Base-by-base conservation (phyloP, 345 rosid genomes). In the Rhizophora apiculata region DNA sequence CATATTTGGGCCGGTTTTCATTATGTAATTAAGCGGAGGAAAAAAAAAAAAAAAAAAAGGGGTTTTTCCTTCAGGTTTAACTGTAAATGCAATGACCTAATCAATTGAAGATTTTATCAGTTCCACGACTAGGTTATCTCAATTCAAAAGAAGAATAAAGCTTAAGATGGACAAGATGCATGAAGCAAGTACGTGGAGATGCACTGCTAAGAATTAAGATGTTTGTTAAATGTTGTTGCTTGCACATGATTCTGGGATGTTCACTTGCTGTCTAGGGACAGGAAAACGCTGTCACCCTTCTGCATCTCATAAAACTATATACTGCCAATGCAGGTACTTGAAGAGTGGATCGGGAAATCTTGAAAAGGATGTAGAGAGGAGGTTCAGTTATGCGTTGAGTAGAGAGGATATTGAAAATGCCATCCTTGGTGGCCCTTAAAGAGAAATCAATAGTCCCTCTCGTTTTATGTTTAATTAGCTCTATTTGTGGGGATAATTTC, bases 351-450 rank as follows among this genome's bases (percentile, higher is more conserved):
- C 96, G 11, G 97, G 96, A 11, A 87, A 74, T 80, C 92, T 94
- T 3, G 96, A 95, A 68, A 91, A 89, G 69, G 98, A 94, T 54
- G 75, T 94, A 65, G 98, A 91, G 77, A 89, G 98, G 76, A 88
- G 97, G 81, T 95, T 93, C 83, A 93, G 96, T 56, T 91, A 93
- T 68, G 97, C 98, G 26, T 77, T 93, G 80, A 93, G 97, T 65
- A 85, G 98, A 78, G 94, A 91, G 64, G 98, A 94, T 79, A 86
- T 89, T 0, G 90, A 94, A 80, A 94, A 94, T 37, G 97, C 97
- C 67, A 86, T 88, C 58, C 93, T 91, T 6, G 97, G 99, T 66
- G 99, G 99, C 78, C 98, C 98, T 62, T 93, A 43, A 56, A 31
- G 65, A 81, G 75, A 61, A 78, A 24, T 1, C 10, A 22, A 5